Percentiles rank a stretch among this genome's conserved stretches.
phyloP scores from a whole-genome alignment of 2,329 filamentous ascomycete genomes.

The Graphium sp. region DNA sequence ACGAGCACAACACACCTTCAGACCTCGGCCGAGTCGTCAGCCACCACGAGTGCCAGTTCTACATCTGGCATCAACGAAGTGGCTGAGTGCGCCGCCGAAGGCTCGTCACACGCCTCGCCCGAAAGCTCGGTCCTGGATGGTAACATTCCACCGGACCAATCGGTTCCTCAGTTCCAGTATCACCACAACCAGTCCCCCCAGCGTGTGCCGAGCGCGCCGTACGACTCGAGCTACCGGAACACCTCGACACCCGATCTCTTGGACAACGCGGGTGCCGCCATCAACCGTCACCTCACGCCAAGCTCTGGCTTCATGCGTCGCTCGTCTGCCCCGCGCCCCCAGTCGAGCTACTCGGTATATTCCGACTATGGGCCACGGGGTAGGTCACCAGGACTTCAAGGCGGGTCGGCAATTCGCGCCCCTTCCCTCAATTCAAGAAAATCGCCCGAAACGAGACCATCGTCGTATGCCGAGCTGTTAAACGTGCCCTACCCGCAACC shows the following conservation, averaged over 20 bases:
- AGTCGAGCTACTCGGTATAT: constrained; percentile 58
- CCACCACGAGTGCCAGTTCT: constrained; percentile 38
- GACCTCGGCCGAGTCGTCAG: constrained; percentile 32
- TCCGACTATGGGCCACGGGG: constrained; percentile 53
- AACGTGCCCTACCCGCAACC: constrained; percentile 69
- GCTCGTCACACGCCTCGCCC: constrained; percentile 19
- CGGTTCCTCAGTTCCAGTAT: constrained; percentile 43
- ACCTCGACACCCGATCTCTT: constrained; percentile 33
- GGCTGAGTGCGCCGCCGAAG: constrained; percentile 23
- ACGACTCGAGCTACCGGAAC: constrained; percentile 21
- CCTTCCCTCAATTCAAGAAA: constrained; percentile 32
- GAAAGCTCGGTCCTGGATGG: constrained; percentile 33
- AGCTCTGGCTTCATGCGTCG: constrained; percentile 34
- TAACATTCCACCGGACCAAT: constrained; percentile 19
- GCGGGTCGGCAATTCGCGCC: constrained; percentile 24
- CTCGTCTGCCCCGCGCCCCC: constrained; percentile 48
- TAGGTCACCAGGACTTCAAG: constrained; percentile 35
- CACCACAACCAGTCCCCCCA: constrained; percentile 36
- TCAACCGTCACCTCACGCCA: constrained; percentile 47
- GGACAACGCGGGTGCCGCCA: constrained; percentile 26
- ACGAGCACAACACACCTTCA: constrained; percentile 30
- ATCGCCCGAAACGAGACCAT: constrained; percentile 35
- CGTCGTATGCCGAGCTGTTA: constrained; percentile 41
- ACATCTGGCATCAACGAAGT: constrained; percentile 31
- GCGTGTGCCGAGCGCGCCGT: constrained; percentile 23